These are phyloP conservation scores for Hericium alpestre DNA, from an alignment of 768 basidiomycete species.

Conservation along the genomic window DNA sequence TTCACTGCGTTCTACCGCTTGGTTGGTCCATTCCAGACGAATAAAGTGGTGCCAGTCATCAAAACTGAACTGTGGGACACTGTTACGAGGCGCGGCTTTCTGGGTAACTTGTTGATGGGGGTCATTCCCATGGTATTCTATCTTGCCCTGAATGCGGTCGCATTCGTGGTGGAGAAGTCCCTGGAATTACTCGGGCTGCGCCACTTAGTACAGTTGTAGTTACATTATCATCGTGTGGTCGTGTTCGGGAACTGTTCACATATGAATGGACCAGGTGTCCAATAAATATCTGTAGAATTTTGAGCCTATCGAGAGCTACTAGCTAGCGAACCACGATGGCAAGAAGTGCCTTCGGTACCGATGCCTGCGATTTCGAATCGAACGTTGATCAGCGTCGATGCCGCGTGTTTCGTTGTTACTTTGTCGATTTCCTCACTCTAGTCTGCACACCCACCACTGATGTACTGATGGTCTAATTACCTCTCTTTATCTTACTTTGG, in stretches of 20 bases:
- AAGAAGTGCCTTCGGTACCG: no score
- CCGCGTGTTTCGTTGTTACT: no score
- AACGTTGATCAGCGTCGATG: no score
- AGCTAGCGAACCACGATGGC: no score
- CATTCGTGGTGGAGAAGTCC: conserved; percentile 13
- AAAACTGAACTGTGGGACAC: conserved; percentile 54
- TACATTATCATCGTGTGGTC: no score
- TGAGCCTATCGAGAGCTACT: no score
- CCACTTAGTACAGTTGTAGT: background rate
- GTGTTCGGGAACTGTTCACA: background rate
- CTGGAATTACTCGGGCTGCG: background rate
- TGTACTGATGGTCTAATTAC: no score
- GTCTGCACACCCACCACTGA: no score
- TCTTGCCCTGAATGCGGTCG: conserved; percentile 19
- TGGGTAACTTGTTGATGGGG: conserved; percentile 51
- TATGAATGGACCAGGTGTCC: background rate
- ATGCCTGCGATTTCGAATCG: no score
- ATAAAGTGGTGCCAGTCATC: conserved; percentile 31
- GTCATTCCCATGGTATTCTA: conserved; percentile 42
- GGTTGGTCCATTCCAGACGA: conserved; percentile 37
- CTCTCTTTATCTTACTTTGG: no score
- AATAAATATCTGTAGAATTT: no score
- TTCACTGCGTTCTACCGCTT: conserved; percentile 52
- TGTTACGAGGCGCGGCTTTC: conserved; percentile 39
- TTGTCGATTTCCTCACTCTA: no score